Evolutionary conservation across 768 basidiomycete species (phyloP).

Genomic region (Pleurotus giganteus): DNA sequence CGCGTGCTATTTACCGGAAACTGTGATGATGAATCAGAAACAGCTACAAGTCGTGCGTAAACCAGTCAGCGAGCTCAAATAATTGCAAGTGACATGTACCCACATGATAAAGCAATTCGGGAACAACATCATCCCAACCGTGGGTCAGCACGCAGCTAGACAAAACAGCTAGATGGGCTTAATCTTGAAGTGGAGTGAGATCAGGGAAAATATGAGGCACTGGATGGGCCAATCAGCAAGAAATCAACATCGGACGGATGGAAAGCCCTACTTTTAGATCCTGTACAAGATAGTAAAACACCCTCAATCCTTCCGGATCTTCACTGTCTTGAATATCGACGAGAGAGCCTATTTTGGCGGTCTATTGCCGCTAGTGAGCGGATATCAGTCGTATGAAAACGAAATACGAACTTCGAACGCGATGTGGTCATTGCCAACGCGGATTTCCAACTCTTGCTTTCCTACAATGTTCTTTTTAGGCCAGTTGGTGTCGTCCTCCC

Average conservation of each 20-base stretch:
- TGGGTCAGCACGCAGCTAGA: too few species aligned
- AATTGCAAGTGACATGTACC: not conserved
- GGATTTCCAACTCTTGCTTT: constrained; percentile 96
- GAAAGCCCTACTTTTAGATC: constrained; percentile 76
- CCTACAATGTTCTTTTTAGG: constrained; percentile 99
- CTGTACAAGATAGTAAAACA: constrained; percentile 98
- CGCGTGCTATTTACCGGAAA: constrained; percentile 42
- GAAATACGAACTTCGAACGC: constrained; percentile 78
- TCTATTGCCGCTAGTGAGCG: constrained; percentile 44
- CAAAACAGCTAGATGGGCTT: constrained; percentile 99
- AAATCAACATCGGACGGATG: not conserved
- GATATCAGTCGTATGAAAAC: not conserved
- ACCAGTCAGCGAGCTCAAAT: not conserved
- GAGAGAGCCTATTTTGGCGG: constrained; percentile 95
- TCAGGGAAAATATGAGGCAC: constrained; percentile 98
- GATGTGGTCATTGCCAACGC: constrained; percentile 92
- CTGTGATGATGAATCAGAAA: constrained; percentile 9
- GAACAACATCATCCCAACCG: too few species aligned
- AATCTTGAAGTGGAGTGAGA: constrained; percentile 99
- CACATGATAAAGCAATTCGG: constrained; percentile 4
- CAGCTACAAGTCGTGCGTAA: constrained; percentile 4
- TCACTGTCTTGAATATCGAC: constrained; percentile 97
- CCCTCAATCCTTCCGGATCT: constrained; percentile 95
- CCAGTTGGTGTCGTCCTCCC: constrained; percentile 98
- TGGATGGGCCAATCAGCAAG: constrained; percentile 28